Conservation (phyloP, 176 grass and related monocot genomes). For the Oryza rufipogon region DNA sequence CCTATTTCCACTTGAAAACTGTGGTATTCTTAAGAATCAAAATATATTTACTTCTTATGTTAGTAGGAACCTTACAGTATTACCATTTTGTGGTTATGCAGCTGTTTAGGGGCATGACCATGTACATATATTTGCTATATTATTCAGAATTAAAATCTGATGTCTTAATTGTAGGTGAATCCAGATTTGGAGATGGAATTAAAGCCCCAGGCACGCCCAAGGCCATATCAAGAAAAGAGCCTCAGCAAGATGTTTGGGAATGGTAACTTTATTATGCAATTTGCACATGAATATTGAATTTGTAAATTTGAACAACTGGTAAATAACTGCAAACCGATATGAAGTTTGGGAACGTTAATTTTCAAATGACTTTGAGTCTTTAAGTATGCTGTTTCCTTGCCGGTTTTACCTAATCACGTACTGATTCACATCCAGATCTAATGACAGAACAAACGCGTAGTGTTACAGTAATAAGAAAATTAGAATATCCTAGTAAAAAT, state of each 20-base stretch:
- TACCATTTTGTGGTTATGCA: background rate
- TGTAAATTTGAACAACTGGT: background rate
- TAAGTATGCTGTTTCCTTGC: background rate
- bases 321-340: background rate
- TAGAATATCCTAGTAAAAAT: background rate
- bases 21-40: background rate
- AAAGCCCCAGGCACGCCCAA: conserved; percentile 83
- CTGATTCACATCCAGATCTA: background rate
- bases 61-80: background rate
- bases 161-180: conserved; percentile 64
- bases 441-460: background rate
- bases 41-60: background rate
- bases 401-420: background rate
- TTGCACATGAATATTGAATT: conserved; percentile 17
- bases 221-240: conserved; percentile 99
- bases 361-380: background rate
- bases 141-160: conserved; percentile 24
- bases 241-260: conserved; percentile 99
- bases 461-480: conserved; percentile 2
- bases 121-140: background rate
- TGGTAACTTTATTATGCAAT: conserved; percentile 51
- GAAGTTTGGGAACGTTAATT: conserved; percentile 17
- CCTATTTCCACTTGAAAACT: background rate
- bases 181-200: conserved; percentile 88
- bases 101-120: background rate